Percentiles rank a stretch among this genome's conserved stretches.
phyloP scores from a whole-genome alignment of 805 yeast species.

The Wickerhamomyces hampshirensis region DNA sequence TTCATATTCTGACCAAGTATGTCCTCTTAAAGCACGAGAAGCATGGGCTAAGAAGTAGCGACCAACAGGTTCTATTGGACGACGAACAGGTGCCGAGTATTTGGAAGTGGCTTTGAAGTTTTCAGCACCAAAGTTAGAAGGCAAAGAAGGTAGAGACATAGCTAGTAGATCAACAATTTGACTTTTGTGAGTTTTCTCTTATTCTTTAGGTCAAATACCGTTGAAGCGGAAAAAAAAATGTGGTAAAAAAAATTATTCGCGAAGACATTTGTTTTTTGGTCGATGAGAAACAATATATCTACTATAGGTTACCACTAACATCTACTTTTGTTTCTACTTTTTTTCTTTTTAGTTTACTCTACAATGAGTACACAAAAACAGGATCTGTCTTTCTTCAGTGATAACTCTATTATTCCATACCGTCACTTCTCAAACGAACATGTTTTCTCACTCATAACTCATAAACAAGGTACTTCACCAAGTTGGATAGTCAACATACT shows the following conservation, averaged over 20 bases:
- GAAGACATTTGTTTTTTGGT: too few species aligned
- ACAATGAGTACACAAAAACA: constrained; percentile 44
- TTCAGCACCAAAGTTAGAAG: constrained; percentile 46
- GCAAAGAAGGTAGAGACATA: constrained; percentile 48
- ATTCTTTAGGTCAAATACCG: background rate
- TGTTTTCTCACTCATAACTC: constrained; percentile 31
- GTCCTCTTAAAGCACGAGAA: constrained; percentile 90
- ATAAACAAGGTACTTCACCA: constrained; percentile 52
- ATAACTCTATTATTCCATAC: constrained; percentile 39
- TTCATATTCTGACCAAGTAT: constrained; percentile 98
- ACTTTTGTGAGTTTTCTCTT: constrained; percentile 1
- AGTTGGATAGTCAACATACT: constrained; percentile 57
- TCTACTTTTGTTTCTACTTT: too few species aligned
- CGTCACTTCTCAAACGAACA: constrained; percentile 18
- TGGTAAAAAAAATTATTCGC: background rate
- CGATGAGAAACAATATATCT: too few species aligned
- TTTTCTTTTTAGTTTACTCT: background rate
- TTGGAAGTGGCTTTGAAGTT: constrained; percentile 46
- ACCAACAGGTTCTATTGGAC: constrained; percentile 95
- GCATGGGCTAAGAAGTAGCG: constrained; percentile 95
- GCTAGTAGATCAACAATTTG: too few species aligned
- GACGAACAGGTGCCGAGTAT: constrained; percentile 58
- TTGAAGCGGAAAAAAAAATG: background rate
- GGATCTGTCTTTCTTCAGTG: constrained; percentile 49
- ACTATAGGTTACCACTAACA: too few species aligned